A percentile compares a stretch with the other conserved stretches of the same genome.
phyloP scores from a whole-genome alignment of 148 eudicot genomes.

The Chenopodium album region DNA sequence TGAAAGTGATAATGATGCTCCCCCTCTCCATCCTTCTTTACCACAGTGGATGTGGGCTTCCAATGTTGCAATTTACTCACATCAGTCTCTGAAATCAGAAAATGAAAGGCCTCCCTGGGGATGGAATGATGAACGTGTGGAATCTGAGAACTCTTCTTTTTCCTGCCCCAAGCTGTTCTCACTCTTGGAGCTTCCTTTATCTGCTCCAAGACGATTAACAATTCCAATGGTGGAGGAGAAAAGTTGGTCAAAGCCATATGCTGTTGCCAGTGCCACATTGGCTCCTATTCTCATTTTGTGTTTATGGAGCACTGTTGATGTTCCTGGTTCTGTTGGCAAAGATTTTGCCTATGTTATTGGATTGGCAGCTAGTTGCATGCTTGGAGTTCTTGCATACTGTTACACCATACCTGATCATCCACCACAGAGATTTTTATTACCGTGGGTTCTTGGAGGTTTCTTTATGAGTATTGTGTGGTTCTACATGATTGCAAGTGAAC shows the following conservation, averaged over 20 bases:
- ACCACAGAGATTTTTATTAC: conserved; percentile 59
- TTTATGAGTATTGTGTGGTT: conserved; percentile 95
- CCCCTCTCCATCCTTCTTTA: conserved; percentile 57
- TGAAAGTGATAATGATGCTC: conserved; percentile 51
- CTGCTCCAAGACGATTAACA: conserved; percentile 72
- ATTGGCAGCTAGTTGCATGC: conserved; percentile 37
- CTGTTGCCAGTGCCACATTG: conserved; percentile 69
- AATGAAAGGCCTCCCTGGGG: conserved; percentile 84
- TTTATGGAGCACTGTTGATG: conserved; percentile 55
- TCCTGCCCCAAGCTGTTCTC: conserved; percentile 58
- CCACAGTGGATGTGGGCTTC: conserved; percentile 99
- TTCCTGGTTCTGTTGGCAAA: conserved; percentile 39
- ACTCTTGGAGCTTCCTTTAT: conserved; percentile 71
- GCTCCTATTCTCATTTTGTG: conserved; percentile 76
- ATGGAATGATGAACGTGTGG: conserved; percentile 76
- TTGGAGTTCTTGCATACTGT: conserved; percentile 54
- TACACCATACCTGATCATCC: conserved; percentile 63
- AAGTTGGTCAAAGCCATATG: conserved; percentile 80
- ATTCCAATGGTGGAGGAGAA: conserved; percentile 84
- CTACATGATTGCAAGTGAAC: conserved; percentile 92
- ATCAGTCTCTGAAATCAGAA: conserved; percentile 52
- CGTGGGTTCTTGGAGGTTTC: conserved; percentile 89
- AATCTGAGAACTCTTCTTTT: conserved; percentile 33
- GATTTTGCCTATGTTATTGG: conserved; percentile 44
- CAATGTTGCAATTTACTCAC: conserved; percentile 92